Conservation (phyloP, 495 filamentous ascomycete species). For the Copromyces sp. region DNA sequence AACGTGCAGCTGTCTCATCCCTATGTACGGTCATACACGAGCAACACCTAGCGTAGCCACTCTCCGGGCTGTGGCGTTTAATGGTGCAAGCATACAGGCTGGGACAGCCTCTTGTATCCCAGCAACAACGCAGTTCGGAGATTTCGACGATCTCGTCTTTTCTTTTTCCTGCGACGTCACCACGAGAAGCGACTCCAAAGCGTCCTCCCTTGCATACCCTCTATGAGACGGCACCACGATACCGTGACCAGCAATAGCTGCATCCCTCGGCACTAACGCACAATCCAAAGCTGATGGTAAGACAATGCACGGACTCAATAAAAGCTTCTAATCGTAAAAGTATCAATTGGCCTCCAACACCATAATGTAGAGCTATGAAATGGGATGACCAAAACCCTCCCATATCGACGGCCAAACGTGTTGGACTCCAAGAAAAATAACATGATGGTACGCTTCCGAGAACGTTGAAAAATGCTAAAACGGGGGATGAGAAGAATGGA, state of each 20-base stretch:
- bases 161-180: neutral
- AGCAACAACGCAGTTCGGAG: neutral
- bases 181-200: neutral
- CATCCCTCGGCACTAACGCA: neutral
- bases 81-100: neutral
- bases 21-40: neutral
- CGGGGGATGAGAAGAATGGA: neutral
- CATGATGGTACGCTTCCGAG: neutral
- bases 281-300: neutral
- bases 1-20: neutral
- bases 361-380: neutral
- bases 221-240: neutral
- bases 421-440: neutral
- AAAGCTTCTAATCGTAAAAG: neutral
- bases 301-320: neutral
- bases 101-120: neutral
- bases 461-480: neutral
- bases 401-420: neutral
- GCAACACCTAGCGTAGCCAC: neutral
- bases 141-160: neutral
- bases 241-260: neutral
- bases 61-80: neutral
- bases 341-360: neutral
- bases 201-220: neutral
- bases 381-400: neutral